A percentile compares a stretch with the other conserved stretches of the same genome.
Conservation (phyloP, 225 moss, liverwort and hornwort genomes). For the Marchantia paleacea region DNA sequence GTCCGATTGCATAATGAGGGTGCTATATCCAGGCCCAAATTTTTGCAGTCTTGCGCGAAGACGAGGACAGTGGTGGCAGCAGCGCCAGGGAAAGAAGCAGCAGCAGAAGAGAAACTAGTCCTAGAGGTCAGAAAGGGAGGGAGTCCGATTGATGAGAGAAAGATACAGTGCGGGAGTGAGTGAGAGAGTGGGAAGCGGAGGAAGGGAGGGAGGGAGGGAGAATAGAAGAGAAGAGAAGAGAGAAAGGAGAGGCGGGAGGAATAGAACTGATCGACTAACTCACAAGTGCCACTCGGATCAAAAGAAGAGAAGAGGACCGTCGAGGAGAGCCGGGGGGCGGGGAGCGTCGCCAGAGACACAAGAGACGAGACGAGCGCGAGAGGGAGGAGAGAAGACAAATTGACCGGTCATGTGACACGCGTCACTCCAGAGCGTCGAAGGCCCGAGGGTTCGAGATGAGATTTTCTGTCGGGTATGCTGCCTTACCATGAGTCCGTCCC, state of each 20-base stretch:
- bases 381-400: not conserved
- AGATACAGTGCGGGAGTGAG: not conserved
- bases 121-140: not conserved
- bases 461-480: conserved; percentile 22
- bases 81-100: not conserved
- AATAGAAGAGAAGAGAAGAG: not conserved
- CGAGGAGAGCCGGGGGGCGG: not conserved
- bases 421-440: conserved; percentile 5
- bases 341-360: not conserved
- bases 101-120: not conserved
- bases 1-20: conserved; percentile 21
- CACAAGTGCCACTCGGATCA: not conserved
- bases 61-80: not conserved
- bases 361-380: not conserved
- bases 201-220: not conserved
- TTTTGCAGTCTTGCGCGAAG: not conserved
- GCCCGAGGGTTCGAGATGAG: conserved; percentile 14
- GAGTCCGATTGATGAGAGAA: not conserved
- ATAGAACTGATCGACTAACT: not conserved
- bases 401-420: conserved; percentile 24
- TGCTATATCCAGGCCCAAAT: not conserved
- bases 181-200: not conserved
- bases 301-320: not conserved
- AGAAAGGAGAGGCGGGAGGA: not conserved
- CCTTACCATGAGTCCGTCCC: conserved; percentile 11